These are phyloP conservation scores for Lentinula aciculospora DNA, from an alignment of 768 basidiomycete species.

Conservation along the genomic window DNA sequence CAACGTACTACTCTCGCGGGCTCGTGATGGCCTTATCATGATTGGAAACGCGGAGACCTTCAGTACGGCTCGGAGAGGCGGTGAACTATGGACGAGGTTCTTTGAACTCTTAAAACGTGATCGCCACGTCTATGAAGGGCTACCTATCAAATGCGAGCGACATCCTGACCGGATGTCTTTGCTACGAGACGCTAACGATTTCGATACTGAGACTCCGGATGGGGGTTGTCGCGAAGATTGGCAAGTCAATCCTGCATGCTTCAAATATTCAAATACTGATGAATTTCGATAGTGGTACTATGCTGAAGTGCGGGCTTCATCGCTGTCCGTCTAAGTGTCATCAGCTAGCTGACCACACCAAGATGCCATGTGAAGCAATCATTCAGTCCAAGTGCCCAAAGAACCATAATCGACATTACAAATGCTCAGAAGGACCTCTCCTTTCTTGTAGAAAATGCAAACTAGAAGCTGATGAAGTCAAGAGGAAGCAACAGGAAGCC, in stretches of 20 bases:
- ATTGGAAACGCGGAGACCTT: conserved; percentile 64
- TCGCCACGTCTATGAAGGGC: conserved; percentile 49
- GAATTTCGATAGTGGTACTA: conserved; percentile 30
- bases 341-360: conserved; percentile 46
- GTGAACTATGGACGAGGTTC: conserved; percentile 45
- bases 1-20: conserved; percentile 67
- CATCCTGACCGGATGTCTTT: conserved; percentile 39
- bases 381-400: conserved; percentile 34
- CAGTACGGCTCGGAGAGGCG: conserved; percentile 41
- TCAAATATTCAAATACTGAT: not conserved
- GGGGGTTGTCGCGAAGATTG: conserved; percentile 61
- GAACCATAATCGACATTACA: conserved; percentile 36
- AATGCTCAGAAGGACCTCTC: conserved; percentile 35
- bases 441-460: conserved; percentile 41
- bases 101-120: conserved; percentile 36
- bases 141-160: conserved; percentile 54
- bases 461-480: conserved; percentile 32
- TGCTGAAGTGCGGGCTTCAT: conserved; percentile 48
- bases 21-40: conserved; percentile 59
- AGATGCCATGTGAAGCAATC: conserved; percentile 40
- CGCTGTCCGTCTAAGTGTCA: conserved; percentile 59
- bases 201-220: conserved; percentile 48
- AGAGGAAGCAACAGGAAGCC: conserved; percentile 33
- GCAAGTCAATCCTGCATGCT: conserved; percentile 26
- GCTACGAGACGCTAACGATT: conserved; percentile 40